Evolutionary conservation across 768 basidiomycete species (phyloP).

Genomic region (Psilocybe subaeruginosa): DNA sequence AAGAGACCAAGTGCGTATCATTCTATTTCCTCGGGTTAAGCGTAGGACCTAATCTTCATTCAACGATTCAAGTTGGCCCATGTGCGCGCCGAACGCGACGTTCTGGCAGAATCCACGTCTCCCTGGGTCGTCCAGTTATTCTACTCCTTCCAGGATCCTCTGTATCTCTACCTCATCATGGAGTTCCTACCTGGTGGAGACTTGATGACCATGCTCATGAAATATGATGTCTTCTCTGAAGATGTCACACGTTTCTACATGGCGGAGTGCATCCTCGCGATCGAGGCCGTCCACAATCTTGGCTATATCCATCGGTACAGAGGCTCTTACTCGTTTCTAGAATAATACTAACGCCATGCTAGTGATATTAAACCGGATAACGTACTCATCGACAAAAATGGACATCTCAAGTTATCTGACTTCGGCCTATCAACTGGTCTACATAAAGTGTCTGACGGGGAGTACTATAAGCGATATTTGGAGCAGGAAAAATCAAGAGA

Average conservation of each 20-base stretch:
- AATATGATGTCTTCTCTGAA: slow-evolving; percentile 98
- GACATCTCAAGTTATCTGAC: slow-evolving; percentile 97
- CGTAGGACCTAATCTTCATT: slow-evolving; percentile 5
- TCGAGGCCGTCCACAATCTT: slow-evolving; percentile 97
- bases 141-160: slow-evolving; percentile 97
- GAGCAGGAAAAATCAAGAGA: slow-evolving; percentile 73
- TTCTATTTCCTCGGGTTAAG: background rate
- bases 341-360: slow-evolving; percentile 9
- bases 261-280: slow-evolving; percentile 97
- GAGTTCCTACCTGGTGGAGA: slow-evolving; percentile 87
- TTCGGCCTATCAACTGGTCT: slow-evolving; percentile 98
- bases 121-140: slow-evolving; percentile 97
- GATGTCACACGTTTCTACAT: slow-evolving; percentile 99
- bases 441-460: slow-evolving; percentile 94
- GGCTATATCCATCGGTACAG: slow-evolving; percentile 97
- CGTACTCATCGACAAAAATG: slow-evolving; percentile 95
- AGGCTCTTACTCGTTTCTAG: background rate
- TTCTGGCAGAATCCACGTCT: slow-evolving; percentile 94
- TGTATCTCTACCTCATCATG: slow-evolving; percentile 98
- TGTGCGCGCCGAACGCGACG: slow-evolving; percentile 95
- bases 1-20: slow-evolving; percentile 83
- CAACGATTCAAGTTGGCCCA: slow-evolving; percentile 76
- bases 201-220: slow-evolving; percentile 99
- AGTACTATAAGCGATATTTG: slow-evolving; percentile 90
- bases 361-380: slow-evolving; percentile 99